phyloP scores from a whole-genome alignment of 2,329 filamentous ascomycete species.

The Cytospora piceicola region DNA sequence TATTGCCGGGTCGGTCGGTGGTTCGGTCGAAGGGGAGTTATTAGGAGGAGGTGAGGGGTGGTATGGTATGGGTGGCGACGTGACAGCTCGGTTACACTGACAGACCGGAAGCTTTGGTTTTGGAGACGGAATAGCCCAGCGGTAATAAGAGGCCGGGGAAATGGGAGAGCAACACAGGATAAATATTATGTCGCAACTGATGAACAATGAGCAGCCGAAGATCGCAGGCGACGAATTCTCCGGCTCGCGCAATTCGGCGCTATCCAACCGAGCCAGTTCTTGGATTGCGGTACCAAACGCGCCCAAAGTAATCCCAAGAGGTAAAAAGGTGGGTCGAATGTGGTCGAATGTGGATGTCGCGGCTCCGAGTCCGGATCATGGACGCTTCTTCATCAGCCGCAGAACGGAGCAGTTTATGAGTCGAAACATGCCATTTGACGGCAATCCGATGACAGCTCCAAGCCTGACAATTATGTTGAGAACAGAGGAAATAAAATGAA shows the following conservation, averaged over 20 bases:
- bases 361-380: slow-evolving; percentile 24
- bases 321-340: slow-evolving; percentile 19
- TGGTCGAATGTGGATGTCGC: slow-evolving; percentile 22
- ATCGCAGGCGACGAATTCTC: slow-evolving; percentile 23
- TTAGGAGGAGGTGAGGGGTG: not conserved
- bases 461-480: not conserved
- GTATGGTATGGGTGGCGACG: slow-evolving; percentile 4
- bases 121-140: not conserved
- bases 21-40: slow-evolving; percentile 1
- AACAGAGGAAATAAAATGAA: not conserved
- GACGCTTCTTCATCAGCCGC: slow-evolving; percentile 18
- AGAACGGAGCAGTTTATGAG: slow-evolving; percentile 20
- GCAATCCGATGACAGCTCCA: not conserved
- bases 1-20: not conserved
- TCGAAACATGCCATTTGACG: not conserved
- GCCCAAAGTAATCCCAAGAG: not conserved
- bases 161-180: slow-evolving; percentile 2
- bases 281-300: not conserved
- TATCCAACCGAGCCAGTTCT: slow-evolving; percentile 1
- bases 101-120: not conserved
- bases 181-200: not conserved
- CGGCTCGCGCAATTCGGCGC: slow-evolving; percentile 24
- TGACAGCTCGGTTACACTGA: not conserved
- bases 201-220: slow-evolving; percentile 9
- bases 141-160: not conserved